Base-by-base conservation (phyloP, 768 basidiomycete genomes). In the Epithele typhae region DNA sequence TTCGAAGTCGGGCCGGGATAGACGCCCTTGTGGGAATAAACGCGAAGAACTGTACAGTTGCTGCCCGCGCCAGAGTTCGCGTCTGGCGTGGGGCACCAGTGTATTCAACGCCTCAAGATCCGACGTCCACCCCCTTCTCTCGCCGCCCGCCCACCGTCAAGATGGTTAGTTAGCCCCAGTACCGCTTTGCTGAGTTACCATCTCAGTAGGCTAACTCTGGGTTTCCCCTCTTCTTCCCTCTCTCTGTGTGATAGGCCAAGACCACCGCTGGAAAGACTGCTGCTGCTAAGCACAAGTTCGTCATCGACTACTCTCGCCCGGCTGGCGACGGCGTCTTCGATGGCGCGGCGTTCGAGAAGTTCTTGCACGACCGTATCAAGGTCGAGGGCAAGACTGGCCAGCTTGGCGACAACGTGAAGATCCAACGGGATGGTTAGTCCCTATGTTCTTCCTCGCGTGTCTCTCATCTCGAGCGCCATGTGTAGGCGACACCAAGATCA, bases 341-440 rank as follows among this genome's bases (percentile, higher is more conserved):
- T 58, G 76, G 77, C 39, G 79, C 77, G 52, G 77, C 75, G 49
- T 84, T 77, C 66, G 83, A 84, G 68, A 97, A 96, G 68, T 96
- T 83, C 75, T 77, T 95, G 42, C 89, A 92, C 61, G 92, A 94
- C 71, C 87, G 87, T 59, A 89, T 92, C 62, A 94, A 95, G 76
- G 84, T 95, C 55, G 90, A 92, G 46, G 87, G 87, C 37, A 93
- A 93, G 76, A 76, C 86, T 41, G 93, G 92, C 33, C 86, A 94
- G 62, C 85, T 96, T 49, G 91, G 89, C 35, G 95, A 98, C 41
- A 84, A 73, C 57, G 77, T 99, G 64, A 87, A 89, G 68, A 83
- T 98, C 64, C 68, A 74, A 57, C 85, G 91, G 49, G 90, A 95
- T 71, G 87, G 92, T 93, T 48, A 46, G 79, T 40, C n/a, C n/a